Base-by-base conservation (phyloP, 306 rosid species). In the Sphenostylis stenocarpa region DNA sequence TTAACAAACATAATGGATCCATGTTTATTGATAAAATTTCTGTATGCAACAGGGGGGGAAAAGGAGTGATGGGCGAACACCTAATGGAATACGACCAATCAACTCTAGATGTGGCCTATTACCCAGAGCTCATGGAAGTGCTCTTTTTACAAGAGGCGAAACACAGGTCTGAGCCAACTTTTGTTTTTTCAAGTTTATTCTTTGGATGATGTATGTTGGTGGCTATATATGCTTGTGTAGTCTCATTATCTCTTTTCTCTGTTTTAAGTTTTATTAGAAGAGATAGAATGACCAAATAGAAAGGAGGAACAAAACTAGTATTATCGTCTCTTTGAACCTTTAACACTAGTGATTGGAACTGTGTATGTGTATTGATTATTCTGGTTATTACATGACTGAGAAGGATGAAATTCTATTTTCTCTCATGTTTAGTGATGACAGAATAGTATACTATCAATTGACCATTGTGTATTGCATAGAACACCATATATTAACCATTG, bases 51-150 rank as follows among this genome's bases (percentile, higher is more conserved):
- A 95, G 99, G 96, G 93, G 24, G 99, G 96, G 34, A 90, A 85
- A 84, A 92, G 99, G 84, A 95, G 99, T 17, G 99, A 95, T 84
- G 97, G 99, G 53, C 85, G 99, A 60, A 81, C 89, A 24, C 91
- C 90, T 28, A 76, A 76, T 8, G 96, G 43, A 77, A 90, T 95
- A 77, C 99, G 99, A 36, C 90, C 97, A 73, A 89, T 95, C 58
- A 80, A 88, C 84, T 83, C 99, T 55, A 91, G 87, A 67, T 90
- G 97, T 87, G 89, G 97, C 15, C 84, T 95, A 77, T 88, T 95
- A 83, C 99, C 99, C 56, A 93, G 99, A 80, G 97, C 97, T 56
- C 99, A 95, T 82, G 99, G 99, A 77, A 92, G 99, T 85, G 80
- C 99, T 34, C 97, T 92, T 82, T 95, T 95, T 75, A 95, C 99